Percentiles rank a stretch among this genome's conserved stretches.
Conservation (phyloP, 805 yeast genomes). For the Wickerhamiella hasegawae region DNA sequence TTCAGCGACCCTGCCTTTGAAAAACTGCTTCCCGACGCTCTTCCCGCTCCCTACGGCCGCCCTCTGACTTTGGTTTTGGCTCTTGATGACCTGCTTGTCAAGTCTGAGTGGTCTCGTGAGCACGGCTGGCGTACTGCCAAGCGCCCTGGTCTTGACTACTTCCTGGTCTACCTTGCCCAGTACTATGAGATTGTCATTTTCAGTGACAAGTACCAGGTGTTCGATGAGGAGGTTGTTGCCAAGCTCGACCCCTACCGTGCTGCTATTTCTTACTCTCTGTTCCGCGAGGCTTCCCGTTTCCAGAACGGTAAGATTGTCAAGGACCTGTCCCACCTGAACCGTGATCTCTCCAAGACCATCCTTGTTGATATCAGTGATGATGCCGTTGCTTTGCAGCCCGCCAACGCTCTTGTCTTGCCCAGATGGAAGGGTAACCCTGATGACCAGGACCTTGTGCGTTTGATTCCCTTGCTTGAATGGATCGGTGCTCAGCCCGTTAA, state of each 20-base stretch:
- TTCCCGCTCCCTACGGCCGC: slow-evolving; percentile 78
- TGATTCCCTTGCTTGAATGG: slow-evolving; percentile 90
- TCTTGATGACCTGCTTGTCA: slow-evolving; percentile 79
- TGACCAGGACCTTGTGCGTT: slow-evolving; percentile 52
- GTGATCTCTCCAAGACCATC: slow-evolving; percentile 72
- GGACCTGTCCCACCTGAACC: slow-evolving; percentile 77
- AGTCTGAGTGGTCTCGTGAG: slow-evolving; percentile 81
- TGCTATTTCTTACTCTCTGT: slow-evolving; percentile 69
- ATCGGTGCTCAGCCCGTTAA: slow-evolving; percentile 71
- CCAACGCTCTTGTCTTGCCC: slow-evolving; percentile 72
- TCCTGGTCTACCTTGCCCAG: slow-evolving; percentile 83
- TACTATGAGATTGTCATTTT: slow-evolving; percentile 92
- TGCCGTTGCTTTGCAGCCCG: slow-evolving; percentile 70
- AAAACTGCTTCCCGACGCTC: slow-evolving; percentile 85
- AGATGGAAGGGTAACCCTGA: slow-evolving; percentile 81
- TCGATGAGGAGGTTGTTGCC: slow-evolving; percentile 67
- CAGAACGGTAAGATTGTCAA: slow-evolving; percentile 80
- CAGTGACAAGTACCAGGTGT: slow-evolving; percentile 70
- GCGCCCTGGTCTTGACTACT: slow-evolving; percentile 97
- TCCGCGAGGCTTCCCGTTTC: slow-evolving; percentile 80
- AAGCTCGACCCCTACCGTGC: slow-evolving; percentile 91
- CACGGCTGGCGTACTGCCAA: slow-evolving; percentile 97
- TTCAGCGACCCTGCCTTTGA: slow-evolving; percentile 91
- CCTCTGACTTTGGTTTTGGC: slow-evolving; percentile 81
- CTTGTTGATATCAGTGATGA: slow-evolving; percentile 65